These are phyloP conservation scores for Neostapfia colusana DNA, from an alignment of 176 grass and related monocot species.

Conservation along the genomic window DNA sequence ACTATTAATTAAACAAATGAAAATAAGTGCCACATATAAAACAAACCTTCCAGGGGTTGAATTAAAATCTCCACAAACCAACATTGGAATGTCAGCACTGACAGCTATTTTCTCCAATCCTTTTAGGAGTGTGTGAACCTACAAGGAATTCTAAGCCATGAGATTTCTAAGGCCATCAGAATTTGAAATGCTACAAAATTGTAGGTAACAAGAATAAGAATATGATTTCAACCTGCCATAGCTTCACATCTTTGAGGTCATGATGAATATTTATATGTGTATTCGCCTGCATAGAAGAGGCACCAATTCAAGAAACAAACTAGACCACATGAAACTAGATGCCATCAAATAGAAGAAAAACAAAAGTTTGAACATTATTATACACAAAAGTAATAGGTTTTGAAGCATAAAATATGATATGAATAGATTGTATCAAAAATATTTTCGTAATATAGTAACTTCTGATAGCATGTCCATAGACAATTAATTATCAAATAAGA, in stretches of 20 bases:
- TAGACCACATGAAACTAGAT: background rate
- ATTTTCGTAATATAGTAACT: background rate
- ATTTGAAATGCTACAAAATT: background rate
- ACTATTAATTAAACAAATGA: background rate
- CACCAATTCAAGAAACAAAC: constrained; percentile 29
- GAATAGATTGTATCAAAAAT: background rate
- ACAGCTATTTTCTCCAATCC: constrained; percentile 91
- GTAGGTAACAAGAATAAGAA: constrained; percentile 10
- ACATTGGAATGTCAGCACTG: constrained; percentile 92
- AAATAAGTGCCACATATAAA: constrained; percentile 10
- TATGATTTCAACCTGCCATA: constrained; percentile 75
- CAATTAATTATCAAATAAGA: background rate
- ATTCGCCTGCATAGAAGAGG: constrained; percentile 63
- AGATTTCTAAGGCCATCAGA: constrained; percentile 23
- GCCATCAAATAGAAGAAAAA: background rate
- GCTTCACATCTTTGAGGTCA: constrained; percentile 84
- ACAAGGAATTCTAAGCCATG: constrained; percentile 18
- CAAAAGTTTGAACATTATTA: background rate
- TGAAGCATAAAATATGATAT: background rate
- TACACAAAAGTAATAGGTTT: background rate
- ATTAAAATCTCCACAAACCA: constrained; percentile 97
- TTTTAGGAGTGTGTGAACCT: constrained; percentile 91
- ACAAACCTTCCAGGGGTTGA: constrained; percentile 76
- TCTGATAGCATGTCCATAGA: background rate
- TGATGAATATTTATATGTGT: constrained; percentile 87